A percentile compares a stretch with the other conserved stretches of the same genome.
These are phyloP conservation scores for Candida loeiensis DNA, from an alignment of 805 yeast species.

Conservation along the genomic window DNA sequence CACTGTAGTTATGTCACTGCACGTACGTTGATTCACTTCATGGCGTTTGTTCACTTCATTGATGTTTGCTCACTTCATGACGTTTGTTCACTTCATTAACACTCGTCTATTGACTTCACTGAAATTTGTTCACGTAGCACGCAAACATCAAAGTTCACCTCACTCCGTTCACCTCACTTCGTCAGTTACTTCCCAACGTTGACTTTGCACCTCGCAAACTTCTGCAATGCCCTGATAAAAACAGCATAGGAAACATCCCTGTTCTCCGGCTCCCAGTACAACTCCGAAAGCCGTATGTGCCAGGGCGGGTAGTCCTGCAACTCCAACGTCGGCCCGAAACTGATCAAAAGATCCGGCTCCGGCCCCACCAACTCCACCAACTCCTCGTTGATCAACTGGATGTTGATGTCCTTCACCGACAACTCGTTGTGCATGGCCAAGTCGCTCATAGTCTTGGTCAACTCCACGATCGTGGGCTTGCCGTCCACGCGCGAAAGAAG, in stretches of 20 bases:
- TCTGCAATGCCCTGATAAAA: conserved; percentile 71
- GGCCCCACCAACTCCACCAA: conserved; percentile 70
- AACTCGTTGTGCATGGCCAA: conserved; percentile 61
- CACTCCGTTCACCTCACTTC: no score
- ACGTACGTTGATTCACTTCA: no score
- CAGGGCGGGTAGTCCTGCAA: conserved; percentile 97
- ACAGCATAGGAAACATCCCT: conserved; percentile 77
- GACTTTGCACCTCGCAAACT: conserved; percentile 75
- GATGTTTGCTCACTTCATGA: no score
- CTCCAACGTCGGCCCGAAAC: conserved; percentile 84
- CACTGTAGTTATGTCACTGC: no score
- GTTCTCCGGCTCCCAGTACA: conserved; percentile 88
- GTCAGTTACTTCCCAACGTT: conserved; percentile 76
- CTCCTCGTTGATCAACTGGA: conserved; percentile 72
- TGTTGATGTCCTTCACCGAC: conserved; percentile 61
- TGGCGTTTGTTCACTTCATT: no score
- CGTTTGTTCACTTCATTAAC: no score
- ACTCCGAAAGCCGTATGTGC: conserved; percentile 89
- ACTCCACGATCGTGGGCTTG: conserved; percentile 81
- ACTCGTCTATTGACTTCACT: no score
- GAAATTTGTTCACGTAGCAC: no score
- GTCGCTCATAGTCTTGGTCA: conserved; percentile 82
- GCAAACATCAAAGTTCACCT: no score
- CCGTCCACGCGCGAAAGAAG: conserved; percentile 80
- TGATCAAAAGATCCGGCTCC: conserved; percentile 88